Percentiles rank a stretch among this genome's conserved stretches.
Evolutionary conservation across 768 basidiomycete species (phyloP).

Genomic region (Suillus brevipes): DNA sequence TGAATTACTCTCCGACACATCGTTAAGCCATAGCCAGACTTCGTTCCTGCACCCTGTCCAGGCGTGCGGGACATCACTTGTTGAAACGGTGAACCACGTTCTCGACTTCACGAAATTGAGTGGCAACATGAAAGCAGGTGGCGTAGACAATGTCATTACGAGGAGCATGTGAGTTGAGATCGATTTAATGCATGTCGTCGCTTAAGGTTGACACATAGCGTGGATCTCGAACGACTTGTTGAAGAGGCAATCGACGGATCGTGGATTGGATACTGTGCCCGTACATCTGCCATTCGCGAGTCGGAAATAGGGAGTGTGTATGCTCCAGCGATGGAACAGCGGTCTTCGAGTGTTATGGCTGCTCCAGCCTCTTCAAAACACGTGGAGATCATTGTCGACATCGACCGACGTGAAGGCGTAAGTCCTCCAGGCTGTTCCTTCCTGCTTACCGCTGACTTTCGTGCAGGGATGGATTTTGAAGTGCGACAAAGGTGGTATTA

Average conservation of each 20-base stretch:
- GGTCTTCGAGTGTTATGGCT: conserved; percentile 41
- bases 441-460: background rate
- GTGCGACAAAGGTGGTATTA: conserved; percentile 91
- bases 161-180: conserved; percentile 53
- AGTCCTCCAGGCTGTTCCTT: conserved; percentile 20
- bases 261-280: conserved; percentile 89
- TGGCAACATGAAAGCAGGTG: conserved; percentile 78
- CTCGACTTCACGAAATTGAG: conserved; percentile 95
- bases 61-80: conserved; percentile 92
- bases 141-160: conserved; percentile 73
- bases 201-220: conserved; percentile 34
- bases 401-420: conserved; percentile 71
- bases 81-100: conserved; percentile 96
- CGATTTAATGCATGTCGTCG: background rate
- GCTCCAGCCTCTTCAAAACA: conserved; percentile 37
- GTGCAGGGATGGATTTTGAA: conserved; percentile 79
- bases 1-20: too few species aligned
- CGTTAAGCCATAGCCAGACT: conserved; percentile 75
- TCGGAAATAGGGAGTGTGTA: conserved; percentile 93
- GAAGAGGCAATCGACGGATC: conserved; percentile 92
- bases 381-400: conserved; percentile 88
- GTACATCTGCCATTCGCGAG: conserved; percentile 64
- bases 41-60: conserved; percentile 93
- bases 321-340: conserved; percentile 65
- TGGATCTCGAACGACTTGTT: conserved; percentile 78